phyloP scores from a whole-genome alignment of 2,329 filamentous ascomycete species.

The Fusarium neocosmosporiellum region DNA sequence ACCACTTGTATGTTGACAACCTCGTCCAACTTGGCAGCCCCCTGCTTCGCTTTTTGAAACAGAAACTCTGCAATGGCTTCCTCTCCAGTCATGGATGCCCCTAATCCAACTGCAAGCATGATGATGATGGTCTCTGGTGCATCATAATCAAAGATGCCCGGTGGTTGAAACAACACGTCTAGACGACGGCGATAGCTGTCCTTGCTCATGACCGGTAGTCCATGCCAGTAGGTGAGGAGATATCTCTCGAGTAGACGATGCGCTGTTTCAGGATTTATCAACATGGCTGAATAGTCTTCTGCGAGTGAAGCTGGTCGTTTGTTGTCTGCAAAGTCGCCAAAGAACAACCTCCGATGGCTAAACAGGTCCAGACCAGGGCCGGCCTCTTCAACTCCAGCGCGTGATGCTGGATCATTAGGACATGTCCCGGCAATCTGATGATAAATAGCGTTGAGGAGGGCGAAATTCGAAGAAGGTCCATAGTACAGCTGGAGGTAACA shows the following conservation, averaged over 20 bases:
- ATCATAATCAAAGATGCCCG: conserved; percentile 47
- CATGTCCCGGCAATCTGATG: conserved; percentile 47
- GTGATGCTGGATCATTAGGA: conserved; percentile 34
- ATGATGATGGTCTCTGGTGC: conserved; percentile 51
- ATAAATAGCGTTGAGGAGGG: conserved; percentile 50
- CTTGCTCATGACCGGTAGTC: conserved; percentile 51
- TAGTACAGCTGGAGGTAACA: conserved; percentile 59
- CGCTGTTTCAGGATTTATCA: conserved; percentile 53
- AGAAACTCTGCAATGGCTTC: conserved; percentile 54
- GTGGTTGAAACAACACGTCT: conserved; percentile 48
- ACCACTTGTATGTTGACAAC: conserved; percentile 57
- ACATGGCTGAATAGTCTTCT: conserved; percentile 44
- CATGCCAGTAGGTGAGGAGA: conserved; percentile 53
- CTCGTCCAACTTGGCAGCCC: conserved; percentile 52
- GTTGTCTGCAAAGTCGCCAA: conserved; percentile 51
- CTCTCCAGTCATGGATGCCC: conserved; percentile 52
- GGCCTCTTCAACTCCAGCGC: conserved; percentile 45
- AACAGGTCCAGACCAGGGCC: conserved; percentile 48
- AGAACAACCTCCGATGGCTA: conserved; percentile 45
- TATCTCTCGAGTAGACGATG: conserved; percentile 53
- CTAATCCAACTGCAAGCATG: conserved; percentile 51
- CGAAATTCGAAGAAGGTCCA: conserved; percentile 59
- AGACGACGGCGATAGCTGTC: conserved; percentile 50
- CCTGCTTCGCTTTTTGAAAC: conserved; percentile 56
- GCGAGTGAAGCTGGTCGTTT: conserved; percentile 42